Percentiles rank a stretch among this genome's conserved stretches.
Conservation (phyloP, 2,329 filamentous ascomycete genomes). For the Rutstroemia sp. region DNA sequence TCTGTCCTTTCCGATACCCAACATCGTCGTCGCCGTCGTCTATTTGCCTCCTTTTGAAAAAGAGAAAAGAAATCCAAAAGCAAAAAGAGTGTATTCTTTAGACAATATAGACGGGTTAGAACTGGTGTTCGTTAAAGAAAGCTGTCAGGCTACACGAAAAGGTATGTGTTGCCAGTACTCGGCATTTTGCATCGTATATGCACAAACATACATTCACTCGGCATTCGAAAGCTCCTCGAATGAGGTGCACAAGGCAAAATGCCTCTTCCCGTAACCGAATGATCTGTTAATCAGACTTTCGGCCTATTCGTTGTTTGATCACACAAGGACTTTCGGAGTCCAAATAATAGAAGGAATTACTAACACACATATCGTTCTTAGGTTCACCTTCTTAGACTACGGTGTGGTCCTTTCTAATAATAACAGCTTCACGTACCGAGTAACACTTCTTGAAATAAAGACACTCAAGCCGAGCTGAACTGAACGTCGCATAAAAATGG, state of each 20-base stretch:
- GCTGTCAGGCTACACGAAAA: constrained; percentile 5
- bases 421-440: not conserved
- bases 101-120: not conserved
- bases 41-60: not conserved
- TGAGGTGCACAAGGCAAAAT: constrained; percentile 1
- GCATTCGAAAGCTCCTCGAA: constrained; percentile 7
- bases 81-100: not conserved
- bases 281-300: constrained; percentile 5
- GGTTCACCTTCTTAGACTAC: not conserved
- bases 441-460: not conserved
- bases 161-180: constrained; percentile 4
- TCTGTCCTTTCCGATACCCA: constrained; percentile 3
- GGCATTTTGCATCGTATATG: constrained; percentile 2
- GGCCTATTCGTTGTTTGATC: constrained; percentile 3
- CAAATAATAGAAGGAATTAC: constrained; percentile 1
- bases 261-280: constrained; percentile 1
- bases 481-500: constrained; percentile 2
- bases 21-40: not conserved
- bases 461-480: not conserved
- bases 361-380: not conserved
- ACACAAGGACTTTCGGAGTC: not conserved
- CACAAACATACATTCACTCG: not conserved
- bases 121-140: not conserved
- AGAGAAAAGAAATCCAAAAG: not conserved
- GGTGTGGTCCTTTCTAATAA: constrained; percentile 1